Base-by-base conservation (phyloP, 768 basidiomycete species). In the Collybia sordida region DNA sequence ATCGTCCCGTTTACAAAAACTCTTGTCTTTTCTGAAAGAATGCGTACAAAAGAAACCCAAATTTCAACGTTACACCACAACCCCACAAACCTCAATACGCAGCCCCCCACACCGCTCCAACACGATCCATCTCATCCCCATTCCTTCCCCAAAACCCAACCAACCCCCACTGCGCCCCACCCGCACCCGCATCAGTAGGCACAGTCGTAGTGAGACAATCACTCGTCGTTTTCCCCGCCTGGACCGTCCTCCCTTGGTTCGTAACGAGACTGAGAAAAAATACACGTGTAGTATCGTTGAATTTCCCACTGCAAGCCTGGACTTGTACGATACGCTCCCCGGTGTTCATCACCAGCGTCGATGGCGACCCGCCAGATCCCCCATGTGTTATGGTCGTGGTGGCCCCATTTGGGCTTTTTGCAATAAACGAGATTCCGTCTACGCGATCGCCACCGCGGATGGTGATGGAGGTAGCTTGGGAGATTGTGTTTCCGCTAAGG, bases 221-320 rank as follows among this genome's bases (percentile, higher is more conserved):
- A 24, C 52, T 53, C 1, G 71, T 72, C 31, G 51, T 54, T 34
- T 47, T 57, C 2, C 72, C 72, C 4, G 61, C 64, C 4, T 52
- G 25, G 18, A 71, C 43, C 1, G 59, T 60, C 9, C 59, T 53
- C 6, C 68, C 71, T 40, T 51, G 44, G 45, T 64, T 69, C 9
- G 71, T 72, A 14, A 58, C 59, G 34, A 71, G 58, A 39, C 50
- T 52, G 35, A 65, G 18, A 28, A 57, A 72, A 52, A 72, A 71
- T 15, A 70, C 61, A 5, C 70, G 62, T 14, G 68, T 69, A 15
- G 55, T 53, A 40, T 43, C 54, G 42, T 56, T 60, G 43, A 62
- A 59, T 45, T 55, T 18, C 6, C 58, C 70, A 11, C 57, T 61
- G 52, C 69, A 71, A 2, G 63, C 56, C 9, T 57, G 50, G 1